Conservation (phyloP, 169 alveolate species). For the Prorocentrum cordatum region DNA sequence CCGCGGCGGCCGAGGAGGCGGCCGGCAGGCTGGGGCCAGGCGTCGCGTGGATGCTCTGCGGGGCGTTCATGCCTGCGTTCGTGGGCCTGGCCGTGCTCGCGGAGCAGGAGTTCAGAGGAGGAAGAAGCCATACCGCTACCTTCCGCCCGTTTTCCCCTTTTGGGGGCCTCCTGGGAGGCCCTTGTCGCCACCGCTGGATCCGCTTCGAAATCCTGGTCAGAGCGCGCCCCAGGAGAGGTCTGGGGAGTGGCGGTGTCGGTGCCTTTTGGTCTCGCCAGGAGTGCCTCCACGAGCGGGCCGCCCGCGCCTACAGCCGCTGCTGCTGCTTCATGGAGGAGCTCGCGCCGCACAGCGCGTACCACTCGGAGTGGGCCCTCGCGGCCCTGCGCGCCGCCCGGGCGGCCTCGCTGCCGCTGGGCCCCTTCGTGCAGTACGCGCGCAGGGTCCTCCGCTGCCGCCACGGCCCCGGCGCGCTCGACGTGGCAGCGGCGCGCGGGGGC, state of each 20-base stretch:
- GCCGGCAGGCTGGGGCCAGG: background rate
- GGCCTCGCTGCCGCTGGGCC: background rate
- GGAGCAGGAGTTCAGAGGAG: background rate
- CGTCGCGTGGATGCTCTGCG: background rate
- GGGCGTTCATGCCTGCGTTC: background rate
- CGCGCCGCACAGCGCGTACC: conserved; percentile 56
- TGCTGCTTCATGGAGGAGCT: conserved; percentile 54
- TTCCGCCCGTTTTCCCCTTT: background rate
- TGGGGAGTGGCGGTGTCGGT: background rate
- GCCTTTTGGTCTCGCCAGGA: no score
- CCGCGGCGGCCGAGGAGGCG: background rate
- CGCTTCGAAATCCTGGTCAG: no score
- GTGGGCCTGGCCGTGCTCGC: background rate
- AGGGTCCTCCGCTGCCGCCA: background rate
- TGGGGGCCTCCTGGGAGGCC: background rate
- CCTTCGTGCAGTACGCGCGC: conserved; percentile 10
- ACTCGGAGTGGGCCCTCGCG: conserved; percentile 34
- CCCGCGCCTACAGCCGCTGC: conserved; percentile 17
- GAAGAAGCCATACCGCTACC: background rate
- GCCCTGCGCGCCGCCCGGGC: background rate
- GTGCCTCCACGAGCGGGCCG: background rate
- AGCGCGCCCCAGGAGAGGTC: background rate
- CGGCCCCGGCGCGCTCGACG: conserved; percentile 33
- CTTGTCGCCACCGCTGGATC: background rate
- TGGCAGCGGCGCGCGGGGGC: no score